Conservation (phyloP, 768 basidiomycete genomes). For the Termitomyces sp. region DNA sequence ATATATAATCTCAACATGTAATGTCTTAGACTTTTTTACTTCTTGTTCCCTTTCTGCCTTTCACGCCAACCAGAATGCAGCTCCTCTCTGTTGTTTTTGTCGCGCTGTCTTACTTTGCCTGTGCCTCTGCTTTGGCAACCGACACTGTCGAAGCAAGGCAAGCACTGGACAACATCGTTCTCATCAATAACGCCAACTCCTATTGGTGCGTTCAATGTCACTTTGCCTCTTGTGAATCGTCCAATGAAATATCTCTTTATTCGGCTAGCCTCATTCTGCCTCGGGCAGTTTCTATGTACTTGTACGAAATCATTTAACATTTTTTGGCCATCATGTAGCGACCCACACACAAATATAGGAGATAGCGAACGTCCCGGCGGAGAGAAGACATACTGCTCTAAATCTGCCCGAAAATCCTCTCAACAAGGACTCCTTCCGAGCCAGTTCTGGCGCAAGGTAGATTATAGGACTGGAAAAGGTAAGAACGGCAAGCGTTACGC, state of each 20-base stretch:
- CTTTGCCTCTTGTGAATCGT: not conserved
- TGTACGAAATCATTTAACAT: not conserved
- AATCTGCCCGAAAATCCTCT: constrained; percentile 30
- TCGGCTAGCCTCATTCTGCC: constrained; percentile 42
- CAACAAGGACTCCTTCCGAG: constrained; percentile 40
- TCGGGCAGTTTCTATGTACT: constrained; percentile 18
- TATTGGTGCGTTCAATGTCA: constrained; percentile 35
- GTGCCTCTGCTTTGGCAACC: not conserved
- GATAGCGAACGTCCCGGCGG: constrained; percentile 49
- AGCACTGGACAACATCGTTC: constrained; percentile 44
- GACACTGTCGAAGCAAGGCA: constrained; percentile 18
- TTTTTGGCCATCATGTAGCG: constrained; percentile 15
- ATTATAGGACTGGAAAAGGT: constrained; percentile 35
- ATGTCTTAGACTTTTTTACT: not conserved
- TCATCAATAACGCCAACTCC: constrained; percentile 33
- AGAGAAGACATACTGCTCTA: constrained; percentile 48
- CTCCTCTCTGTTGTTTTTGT: not conserved
- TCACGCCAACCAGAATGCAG: not conserved
- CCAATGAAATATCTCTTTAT: too few relatives aligned
- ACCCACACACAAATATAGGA: constrained; percentile 47
- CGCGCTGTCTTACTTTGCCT: not conserved
- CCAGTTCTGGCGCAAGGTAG: constrained; percentile 48
- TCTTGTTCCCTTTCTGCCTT: not conserved
- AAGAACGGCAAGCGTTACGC: constrained; percentile 34
- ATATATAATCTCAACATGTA: not conserved